Evolutionary conservation across 176 grass and related monocot genomes (phyloP).

Genomic region (Phragmites australis): DNA sequence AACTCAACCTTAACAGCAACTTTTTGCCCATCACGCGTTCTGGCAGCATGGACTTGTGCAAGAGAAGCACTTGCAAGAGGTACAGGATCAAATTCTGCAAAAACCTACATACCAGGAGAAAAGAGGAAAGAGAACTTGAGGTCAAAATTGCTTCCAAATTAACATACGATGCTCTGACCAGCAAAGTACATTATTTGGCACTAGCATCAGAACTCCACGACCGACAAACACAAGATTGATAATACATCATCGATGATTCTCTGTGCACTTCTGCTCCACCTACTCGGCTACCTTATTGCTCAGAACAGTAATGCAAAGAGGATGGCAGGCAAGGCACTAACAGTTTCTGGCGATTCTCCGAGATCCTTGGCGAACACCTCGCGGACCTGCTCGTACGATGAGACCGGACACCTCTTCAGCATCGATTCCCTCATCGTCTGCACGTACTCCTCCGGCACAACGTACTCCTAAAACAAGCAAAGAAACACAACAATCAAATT

Average conservation of each 20-base stretch:
- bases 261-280: not conserved
- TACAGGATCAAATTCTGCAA: slow-evolving; percentile 89
- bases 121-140: not conserved
- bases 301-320: slow-evolving; percentile 21
- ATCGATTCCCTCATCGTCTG: slow-evolving; percentile 87
- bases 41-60: slow-evolving; percentile 96
- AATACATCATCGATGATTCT: not conserved
- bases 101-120: slow-evolving; percentile 48
- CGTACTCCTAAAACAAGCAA: slow-evolving; percentile 62
- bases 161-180: not conserved
- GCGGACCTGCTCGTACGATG: slow-evolving; percentile 68
- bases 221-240: not conserved
- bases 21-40: slow-evolving; percentile 79
- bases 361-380: slow-evolving; percentile 71
- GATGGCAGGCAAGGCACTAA: slow-evolving; percentile 26
- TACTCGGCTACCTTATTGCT: not conserved
- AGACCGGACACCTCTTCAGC: slow-evolving; percentile 90
- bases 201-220: not conserved
- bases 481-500: slow-evolving; percentile 1
- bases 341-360: slow-evolving; percentile 72
- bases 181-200: not conserved
- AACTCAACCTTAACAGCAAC: slow-evolving; percentile 85
- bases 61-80: slow-evolving; percentile 96
- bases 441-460: slow-evolving; percentile 83
- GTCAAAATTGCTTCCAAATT: slow-evolving; percentile 11